Evolutionary conservation across 306 rosid genomes (phyloP), one percentile per base, ranked within the genome.

Genomic region (Quercus gilva): DNA sequence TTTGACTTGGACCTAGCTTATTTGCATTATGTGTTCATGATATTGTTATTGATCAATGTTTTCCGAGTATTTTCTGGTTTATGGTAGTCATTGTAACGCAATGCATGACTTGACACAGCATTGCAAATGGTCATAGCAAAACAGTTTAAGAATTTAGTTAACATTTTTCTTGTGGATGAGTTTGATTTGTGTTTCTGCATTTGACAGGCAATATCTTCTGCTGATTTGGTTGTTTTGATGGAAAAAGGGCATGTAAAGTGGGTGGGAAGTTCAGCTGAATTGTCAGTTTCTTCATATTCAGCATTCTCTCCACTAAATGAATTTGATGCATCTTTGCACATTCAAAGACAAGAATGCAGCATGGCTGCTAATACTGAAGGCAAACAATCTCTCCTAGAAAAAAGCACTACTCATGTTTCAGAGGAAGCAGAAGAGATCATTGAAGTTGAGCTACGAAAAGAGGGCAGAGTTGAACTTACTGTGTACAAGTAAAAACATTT

Each of bases 221-320:
- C 99, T 73, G 95, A 94, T 76, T 79, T 82, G 85, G 80, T 91
- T 78, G 78, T 91, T 78, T 84, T 90, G 53, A 86, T 94, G 94
- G 97, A 92, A 55, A 94, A 91, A 77, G 99, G 98, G 73, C 84
- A 60, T 19, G 77, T 94, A 49, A 94, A 90, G 84, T 94, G 97
- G 97, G 84, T 87, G 71, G 97, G 98, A 78, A 84, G 80, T 74
- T 81, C 92, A 26, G 75, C 82, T 55, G 85, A 86, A 75, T 85
- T 90, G 76, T 79, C 88, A 26, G 73, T 72, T 69, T 91, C 95
- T 41, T 92, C 87, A 28, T 91, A 85, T 89, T 77, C 81, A 63
- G 79, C 75, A 60, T 84, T 87, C 83, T 87, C 97, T 85, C 91
- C 85, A n/a, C 73, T 75, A 84, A 92, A 92, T 82, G 97, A 94